Evolutionary conservation across 1,284 basidiomycete genomes (phyloP).

Genomic region (Naganishia cerealis): DNA sequence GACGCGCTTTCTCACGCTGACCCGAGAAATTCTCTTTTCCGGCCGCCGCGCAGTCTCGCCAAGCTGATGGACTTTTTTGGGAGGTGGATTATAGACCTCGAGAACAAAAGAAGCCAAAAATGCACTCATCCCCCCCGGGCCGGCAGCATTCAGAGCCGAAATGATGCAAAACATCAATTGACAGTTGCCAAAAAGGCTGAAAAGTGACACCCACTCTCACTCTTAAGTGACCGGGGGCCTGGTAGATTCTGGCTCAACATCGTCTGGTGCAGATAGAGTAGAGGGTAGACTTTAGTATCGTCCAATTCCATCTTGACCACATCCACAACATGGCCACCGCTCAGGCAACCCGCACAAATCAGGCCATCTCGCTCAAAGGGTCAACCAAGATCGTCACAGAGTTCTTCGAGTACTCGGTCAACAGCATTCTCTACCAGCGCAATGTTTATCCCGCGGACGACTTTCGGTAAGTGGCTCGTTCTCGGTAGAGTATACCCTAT

Average conservation of each 20-base stretch:
- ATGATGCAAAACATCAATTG: no score
- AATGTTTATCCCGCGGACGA: conserved; percentile 97
- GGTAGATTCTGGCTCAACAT: conserved; percentile 4
- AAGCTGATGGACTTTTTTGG: no score
- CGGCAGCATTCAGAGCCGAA: no score
- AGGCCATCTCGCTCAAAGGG: conserved; percentile 85
- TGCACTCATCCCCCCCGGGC: no score
- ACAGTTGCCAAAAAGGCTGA: no score
- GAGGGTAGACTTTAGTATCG: neutral
- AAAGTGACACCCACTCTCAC: no score
- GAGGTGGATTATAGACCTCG: no score
- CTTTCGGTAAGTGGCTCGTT: conserved; percentile 59
- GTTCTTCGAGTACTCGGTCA: conserved; percentile 97
- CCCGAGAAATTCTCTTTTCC: no score
- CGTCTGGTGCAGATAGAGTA: neutral
- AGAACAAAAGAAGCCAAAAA: no score
- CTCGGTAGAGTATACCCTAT: neutral
- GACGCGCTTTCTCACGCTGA: no score
- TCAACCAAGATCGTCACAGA: conserved; percentile 94
- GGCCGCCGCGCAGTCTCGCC: no score
- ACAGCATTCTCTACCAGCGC: conserved; percentile 94
- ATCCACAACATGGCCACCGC: conserved; percentile 50
- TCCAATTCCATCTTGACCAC: neutral
- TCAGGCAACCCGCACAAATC: conserved; percentile 51
- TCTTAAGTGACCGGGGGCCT: no score